Evolutionary conservation across 2,329 filamentous ascomycete genomes (phyloP), one percentile per base, ranked within the genome.

Genomic region (Colletotrichum kahawae): DNA sequence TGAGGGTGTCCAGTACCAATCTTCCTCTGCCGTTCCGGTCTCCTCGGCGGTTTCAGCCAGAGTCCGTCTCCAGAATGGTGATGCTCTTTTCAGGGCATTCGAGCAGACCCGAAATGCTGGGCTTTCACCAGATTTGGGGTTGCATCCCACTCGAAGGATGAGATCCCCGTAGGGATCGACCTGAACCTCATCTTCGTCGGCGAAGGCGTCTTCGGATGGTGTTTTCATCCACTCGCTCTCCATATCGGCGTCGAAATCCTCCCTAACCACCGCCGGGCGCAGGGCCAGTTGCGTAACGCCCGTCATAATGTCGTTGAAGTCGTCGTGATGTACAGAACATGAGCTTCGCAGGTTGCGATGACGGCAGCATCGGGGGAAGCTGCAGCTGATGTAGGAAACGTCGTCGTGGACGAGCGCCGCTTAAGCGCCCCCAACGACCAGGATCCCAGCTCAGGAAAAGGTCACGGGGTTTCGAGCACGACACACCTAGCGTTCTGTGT

Each of bases 41-140:
- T 68, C 63, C 2, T 24, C n/a, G 12, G 34, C 24, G 4, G 65
- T 74, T 14, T 70, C 74, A 8, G 18, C 16, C 2, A 76, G 60
- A 10, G 71, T 62, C 31, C 62, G 51, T 18, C n/a, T 70, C 74
- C 74, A 76, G 10, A 76, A 73, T 2, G 74, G 59, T 12, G 74
- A 76, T 36, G 70, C 60, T 33, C 74, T 67, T 14, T 65, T 71
- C 18, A 76, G 14, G 4, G 74, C 64, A 27, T 48, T 65, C 10
- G 65, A 76, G 27, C 74, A 76, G 1, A 76, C 70, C 7, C 74
- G 74, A 18, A 66, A 74, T 4, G 57, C 34, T 16, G 21, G 31
- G 18, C 62, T 38, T 24, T 59, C 70, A 21, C 73, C 73, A 14
- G 69, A 59, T 2, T 43, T 33, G 3, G 69, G 21, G 8, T 59